phyloP scores from a whole-genome alignment of 768 basidiomycete species.

The Obba rivulosa region DNA sequence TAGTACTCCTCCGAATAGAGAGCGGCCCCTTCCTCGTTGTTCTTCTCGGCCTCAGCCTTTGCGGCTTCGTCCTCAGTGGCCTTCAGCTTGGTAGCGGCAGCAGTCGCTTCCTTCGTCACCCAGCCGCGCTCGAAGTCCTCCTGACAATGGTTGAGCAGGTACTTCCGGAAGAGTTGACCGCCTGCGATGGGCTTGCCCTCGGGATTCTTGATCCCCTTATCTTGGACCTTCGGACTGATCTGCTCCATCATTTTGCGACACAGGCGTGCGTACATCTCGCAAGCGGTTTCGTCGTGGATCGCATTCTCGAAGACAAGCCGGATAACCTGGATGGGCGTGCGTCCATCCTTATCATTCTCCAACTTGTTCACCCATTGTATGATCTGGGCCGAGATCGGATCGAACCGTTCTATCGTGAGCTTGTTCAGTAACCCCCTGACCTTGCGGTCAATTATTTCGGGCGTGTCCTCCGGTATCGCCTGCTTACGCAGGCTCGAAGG shows the following conservation, averaged over 20 bases:
- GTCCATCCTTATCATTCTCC: conserved; percentile 86
- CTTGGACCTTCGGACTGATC: conserved; percentile 81
- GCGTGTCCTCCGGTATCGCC: conserved; percentile 55
- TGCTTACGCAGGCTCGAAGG: conserved; percentile 35
- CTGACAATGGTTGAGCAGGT: conserved; percentile 92
- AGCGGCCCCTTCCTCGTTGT: conserved; percentile 60
- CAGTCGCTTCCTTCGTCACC: conserved; percentile 83
- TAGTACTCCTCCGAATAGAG: conserved; percentile 90
- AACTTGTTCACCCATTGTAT: conserved; percentile 93
- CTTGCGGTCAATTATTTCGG: conserved; percentile 88
- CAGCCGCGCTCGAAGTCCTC: conserved; percentile 96
- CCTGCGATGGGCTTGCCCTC: conserved; percentile 88
- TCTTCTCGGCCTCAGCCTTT: conserved; percentile 59
- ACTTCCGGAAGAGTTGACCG: conserved; percentile 93
- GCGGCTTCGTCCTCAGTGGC: conserved; percentile 80
- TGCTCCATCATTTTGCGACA: conserved; percentile 95
- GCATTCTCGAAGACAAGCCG: conserved; percentile 96
- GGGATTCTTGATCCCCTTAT: conserved; percentile 73
- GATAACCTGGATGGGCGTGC: conserved; percentile 94
- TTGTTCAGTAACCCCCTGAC: conserved; percentile 92
- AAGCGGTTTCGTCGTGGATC: conserved; percentile 93
- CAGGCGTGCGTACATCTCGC: conserved; percentile 92
- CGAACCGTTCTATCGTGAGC: conserved; percentile 95
- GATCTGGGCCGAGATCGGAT: conserved; percentile 93
- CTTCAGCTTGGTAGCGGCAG: conserved; percentile 84